Evolutionary conservation across 352 stramenopile species (phyloP).

Genomic region (Phytopythium boreale): DNA sequence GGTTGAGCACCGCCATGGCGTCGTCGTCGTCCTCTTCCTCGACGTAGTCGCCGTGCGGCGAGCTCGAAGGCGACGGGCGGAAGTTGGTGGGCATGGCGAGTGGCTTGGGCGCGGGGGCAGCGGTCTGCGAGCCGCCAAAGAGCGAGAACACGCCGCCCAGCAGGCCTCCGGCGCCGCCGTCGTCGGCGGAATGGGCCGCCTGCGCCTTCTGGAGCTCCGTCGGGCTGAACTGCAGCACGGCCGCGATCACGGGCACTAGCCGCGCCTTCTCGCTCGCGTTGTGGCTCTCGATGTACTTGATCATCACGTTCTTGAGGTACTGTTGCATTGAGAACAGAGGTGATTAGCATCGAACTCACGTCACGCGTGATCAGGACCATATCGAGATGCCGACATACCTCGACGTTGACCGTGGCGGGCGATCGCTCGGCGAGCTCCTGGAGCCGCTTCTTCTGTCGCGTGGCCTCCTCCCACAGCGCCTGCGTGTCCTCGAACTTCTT

Average conservation of each 20-base stretch:
- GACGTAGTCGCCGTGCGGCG: constrained; percentile 21
- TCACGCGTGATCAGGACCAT: background rate
- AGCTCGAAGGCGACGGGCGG: constrained; percentile 23
- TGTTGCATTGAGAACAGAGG: constrained; percentile 12
- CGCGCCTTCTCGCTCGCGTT: constrained; percentile 70
- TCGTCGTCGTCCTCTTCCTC: constrained; percentile 47
- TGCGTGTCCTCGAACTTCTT: constrained; percentile 53
- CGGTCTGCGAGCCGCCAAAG: constrained; percentile 35
- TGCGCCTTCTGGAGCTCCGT: constrained; percentile 62
- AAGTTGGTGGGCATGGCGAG: constrained; percentile 48
- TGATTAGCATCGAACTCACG: background rate
- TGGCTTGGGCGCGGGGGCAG: constrained; percentile 41
- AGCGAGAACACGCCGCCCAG: constrained; percentile 75
- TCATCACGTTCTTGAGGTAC: constrained; percentile 85
- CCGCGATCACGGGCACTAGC: constrained; percentile 78
- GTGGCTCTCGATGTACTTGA: constrained; percentile 83
- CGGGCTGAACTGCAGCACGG: constrained; percentile 69
- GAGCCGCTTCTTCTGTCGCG: constrained; percentile 51
- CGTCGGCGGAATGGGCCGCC: constrained; percentile 34
- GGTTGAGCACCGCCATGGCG: constrained; percentile 55
- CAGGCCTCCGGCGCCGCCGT: constrained; percentile 36
- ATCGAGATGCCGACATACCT: constrained; percentile 31
- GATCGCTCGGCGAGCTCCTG: constrained; percentile 42
- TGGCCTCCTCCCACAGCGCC: constrained; percentile 47
- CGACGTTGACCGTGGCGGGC: constrained; percentile 51